These are phyloP conservation scores for Kwoniella bestiolae DNA, from an alignment of 768 basidiomycete species.

Conservation along the genomic window DNA sequence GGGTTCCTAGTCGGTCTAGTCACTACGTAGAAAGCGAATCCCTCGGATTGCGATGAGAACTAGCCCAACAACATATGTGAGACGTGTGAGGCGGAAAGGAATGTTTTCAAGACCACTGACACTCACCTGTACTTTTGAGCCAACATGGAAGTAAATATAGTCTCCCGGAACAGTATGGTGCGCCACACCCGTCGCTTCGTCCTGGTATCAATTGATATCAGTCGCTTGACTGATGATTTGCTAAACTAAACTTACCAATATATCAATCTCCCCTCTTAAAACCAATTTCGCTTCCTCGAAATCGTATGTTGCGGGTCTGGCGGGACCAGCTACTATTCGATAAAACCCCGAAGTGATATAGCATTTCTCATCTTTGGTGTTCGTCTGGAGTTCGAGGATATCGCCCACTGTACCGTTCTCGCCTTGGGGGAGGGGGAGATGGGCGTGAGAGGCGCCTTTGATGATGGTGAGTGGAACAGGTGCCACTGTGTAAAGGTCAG, in stretches of 20 bases:
- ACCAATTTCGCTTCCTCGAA: background rate
- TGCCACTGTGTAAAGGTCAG: background rate
- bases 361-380: background rate
- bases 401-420: background rate
- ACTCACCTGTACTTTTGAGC: background rate
- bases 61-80: background rate
- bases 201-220: background rate
- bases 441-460: background rate
- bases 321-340: background rate
- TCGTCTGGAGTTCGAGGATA: background rate
- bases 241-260: background rate
- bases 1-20: background rate
- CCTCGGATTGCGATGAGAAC: background rate
- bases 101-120: too few species aligned
- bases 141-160: background rate
- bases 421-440: background rate
- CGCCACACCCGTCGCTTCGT: background rate
- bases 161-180: background rate
- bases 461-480: background rate
- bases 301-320: background rate
- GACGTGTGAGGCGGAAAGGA: background rate
- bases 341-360: background rate
- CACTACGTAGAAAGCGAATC: conserved; percentile 1
- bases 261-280: background rate
- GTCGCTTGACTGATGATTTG: background rate